Evolutionary conservation across 2,329 filamentous ascomycete species (phyloP).

Genomic region (Diaporthe velutina): DNA sequence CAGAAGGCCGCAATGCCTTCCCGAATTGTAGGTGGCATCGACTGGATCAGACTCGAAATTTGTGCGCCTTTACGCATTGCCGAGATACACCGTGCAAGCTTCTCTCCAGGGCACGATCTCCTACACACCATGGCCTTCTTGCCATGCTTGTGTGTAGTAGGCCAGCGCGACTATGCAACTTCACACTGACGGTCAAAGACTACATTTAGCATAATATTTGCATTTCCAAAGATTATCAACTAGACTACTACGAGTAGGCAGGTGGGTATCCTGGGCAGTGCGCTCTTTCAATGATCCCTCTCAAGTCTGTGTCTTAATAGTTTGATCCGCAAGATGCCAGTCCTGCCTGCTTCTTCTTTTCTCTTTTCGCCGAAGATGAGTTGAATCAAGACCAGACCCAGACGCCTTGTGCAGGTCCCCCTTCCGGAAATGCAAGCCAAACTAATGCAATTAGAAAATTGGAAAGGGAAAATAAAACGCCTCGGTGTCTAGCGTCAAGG

Average conservation of each 20-base stretch:
- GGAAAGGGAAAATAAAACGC: not conserved
- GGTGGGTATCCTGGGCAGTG: constrained; percentile 22
- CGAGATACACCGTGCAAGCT: too few species aligned
- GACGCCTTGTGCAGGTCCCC: constrained; percentile 11
- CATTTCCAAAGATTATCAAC: constrained; percentile 30
- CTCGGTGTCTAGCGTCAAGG: constrained; percentile 3
- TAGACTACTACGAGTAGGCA: constrained; percentile 29
- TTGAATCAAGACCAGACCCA: not conserved
- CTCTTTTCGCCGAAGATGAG: constrained; percentile 10
- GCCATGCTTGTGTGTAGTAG: not conserved
- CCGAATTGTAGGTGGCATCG: not conserved
- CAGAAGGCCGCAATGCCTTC: not conserved
- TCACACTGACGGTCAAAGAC: not conserved
- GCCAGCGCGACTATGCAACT: not conserved
- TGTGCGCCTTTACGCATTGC: not conserved
- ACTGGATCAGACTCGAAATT: not conserved
- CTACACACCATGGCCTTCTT: not conserved
- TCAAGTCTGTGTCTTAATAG: constrained; percentile 2
- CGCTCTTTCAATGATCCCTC: not conserved
- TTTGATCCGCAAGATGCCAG: constrained; percentile 18
- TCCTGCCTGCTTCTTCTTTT: constrained; percentile 18
- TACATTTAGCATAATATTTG: not conserved
- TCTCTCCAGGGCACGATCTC: not conserved
- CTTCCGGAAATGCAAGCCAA: constrained; percentile 21
- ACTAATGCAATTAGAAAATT: not conserved